Conservation (phyloP, 2,329 filamentous ascomycete genomes). For the Trichoderma hamatum region DNA sequence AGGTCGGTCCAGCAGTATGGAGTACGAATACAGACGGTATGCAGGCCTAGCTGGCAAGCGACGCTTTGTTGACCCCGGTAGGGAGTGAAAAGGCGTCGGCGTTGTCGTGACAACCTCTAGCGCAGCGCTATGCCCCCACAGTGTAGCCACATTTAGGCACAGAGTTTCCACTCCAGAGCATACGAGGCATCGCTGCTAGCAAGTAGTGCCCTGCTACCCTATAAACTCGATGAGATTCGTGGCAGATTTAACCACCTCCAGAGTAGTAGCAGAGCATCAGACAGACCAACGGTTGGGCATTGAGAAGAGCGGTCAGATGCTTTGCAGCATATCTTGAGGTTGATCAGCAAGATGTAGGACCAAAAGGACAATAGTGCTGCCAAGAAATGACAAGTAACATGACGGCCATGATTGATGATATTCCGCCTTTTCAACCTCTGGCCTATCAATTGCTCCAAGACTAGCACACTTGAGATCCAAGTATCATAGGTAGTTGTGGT, state of each 20-base stretch:
- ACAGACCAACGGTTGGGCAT: background rate
- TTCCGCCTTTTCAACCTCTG: background rate
- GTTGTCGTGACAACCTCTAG: conserved; percentile 26
- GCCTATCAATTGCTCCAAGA: background rate
- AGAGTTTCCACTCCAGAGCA: background rate
- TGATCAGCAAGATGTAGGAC: background rate
- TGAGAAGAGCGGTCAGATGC: conserved; percentile 13
- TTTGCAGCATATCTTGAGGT: background rate
- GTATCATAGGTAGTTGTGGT: background rate
- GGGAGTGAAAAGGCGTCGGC: conserved; percentile 4
- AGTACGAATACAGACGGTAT: background rate
- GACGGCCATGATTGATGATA: background rate
- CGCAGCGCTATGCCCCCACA: background rate
- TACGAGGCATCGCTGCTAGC: background rate
- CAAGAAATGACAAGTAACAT: background rate
- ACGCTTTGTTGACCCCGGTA: conserved; percentile 31
- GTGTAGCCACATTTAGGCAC: background rate
- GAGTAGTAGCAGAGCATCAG: background rate
- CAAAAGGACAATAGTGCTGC: background rate
- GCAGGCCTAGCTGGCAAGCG: conserved; percentile 30
- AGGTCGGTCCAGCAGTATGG: background rate
- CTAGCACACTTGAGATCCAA: background rate
- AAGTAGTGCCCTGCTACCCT: conserved; percentile 13
- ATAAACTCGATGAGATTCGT: background rate
- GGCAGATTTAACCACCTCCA: background rate